Percentiles rank a stretch among this genome's conserved stretches.
phyloP scores from a whole-genome alignment of 345 rosid species.

The Ricinus communis region DNA sequence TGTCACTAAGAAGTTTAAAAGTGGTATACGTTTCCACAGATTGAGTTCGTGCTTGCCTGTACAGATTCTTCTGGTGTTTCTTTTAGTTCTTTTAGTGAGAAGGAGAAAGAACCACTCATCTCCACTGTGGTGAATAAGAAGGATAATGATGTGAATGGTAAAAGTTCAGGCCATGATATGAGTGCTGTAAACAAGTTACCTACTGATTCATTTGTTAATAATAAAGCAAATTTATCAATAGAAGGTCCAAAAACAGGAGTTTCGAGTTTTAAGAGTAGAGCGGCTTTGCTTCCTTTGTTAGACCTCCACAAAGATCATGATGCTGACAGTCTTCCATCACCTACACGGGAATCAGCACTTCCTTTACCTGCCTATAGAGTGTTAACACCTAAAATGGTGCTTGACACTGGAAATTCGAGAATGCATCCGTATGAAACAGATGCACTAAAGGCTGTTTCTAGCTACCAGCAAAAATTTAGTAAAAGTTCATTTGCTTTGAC shows the following conservation, averaged over 20 bases:
- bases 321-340: constrained; percentile 92
- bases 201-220: constrained; percentile 24
- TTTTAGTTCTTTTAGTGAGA: constrained; percentile 24
- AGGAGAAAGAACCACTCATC: constrained; percentile 34
- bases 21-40: constrained; percentile 45
- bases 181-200: constrained; percentile 18
- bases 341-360: constrained; percentile 75
- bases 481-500: constrained; percentile 39
- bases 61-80: constrained; percentile 29
- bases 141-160: constrained; percentile 32
- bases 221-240: constrained; percentile 28
- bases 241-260: constrained; percentile 48
- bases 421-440: constrained; percentile 68
- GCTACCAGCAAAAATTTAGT: constrained; percentile 74
- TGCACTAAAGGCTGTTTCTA: constrained; percentile 71
- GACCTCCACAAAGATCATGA: constrained; percentile 97
- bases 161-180: constrained; percentile 27
- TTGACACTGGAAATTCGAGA: constrained; percentile 37
- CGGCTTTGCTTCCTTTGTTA: constrained; percentile 60
- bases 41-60: constrained; percentile 47
- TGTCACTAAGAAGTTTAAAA: constrained; percentile 22
- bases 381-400: constrained; percentile 34
- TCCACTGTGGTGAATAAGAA: constrained; percentile 25
- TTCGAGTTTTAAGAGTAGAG: constrained; percentile 49
- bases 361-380: constrained; percentile 40